Evolutionary conservation across 352 stramenopile species (phyloP).

Genomic region (Phytophthora meadii): DNA sequence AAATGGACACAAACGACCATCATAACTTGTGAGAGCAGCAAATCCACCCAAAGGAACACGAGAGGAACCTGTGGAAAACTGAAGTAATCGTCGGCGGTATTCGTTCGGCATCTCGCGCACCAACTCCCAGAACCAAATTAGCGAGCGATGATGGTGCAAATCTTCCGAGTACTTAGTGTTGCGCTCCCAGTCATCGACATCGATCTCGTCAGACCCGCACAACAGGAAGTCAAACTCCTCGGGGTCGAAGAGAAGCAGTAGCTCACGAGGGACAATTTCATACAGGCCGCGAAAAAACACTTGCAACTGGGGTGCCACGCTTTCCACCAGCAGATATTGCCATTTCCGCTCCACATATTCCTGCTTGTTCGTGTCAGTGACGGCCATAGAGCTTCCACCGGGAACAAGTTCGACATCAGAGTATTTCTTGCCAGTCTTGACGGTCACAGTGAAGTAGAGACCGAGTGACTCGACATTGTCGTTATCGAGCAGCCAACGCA

Average conservation of each 20-base stretch:
- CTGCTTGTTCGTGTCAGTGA: conserved; percentile 92
- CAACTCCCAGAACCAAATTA: conserved; percentile 59
- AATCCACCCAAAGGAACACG: conserved; percentile 63
- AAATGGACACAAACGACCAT: conserved; percentile 57
- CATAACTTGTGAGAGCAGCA: conserved; percentile 55
- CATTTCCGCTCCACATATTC: conserved; percentile 91
- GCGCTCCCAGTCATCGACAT: conserved; percentile 93
- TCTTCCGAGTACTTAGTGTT: conserved; percentile 68
- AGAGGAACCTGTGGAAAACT: conserved; percentile 65
- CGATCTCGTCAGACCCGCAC: conserved; percentile 92
- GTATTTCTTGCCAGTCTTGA: conserved; percentile 22
- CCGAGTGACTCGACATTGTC: conserved; percentile 46
- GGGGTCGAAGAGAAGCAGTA: conserved; percentile 95
- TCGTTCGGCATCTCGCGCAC: conserved; percentile 71
- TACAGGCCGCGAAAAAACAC: conserved; percentile 93
- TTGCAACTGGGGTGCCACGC: conserved; percentile 81
- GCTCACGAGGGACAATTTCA: conserved; percentile 91
- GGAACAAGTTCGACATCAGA: conserved; percentile 42
- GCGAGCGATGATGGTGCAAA: conserved; percentile 32
- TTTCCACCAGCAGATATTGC: conserved; percentile 91
- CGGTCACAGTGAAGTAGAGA: conserved; percentile 52
- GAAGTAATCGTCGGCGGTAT: conserved; percentile 55
- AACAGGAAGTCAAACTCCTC: conserved; percentile 96
- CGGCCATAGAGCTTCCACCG: conserved; percentile 51
- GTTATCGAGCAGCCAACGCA: conserved; percentile 61